Evolutionary conservation across 108 stramenopile species (phyloP).

Genomic region (Schizochytrium sp.): DNA sequence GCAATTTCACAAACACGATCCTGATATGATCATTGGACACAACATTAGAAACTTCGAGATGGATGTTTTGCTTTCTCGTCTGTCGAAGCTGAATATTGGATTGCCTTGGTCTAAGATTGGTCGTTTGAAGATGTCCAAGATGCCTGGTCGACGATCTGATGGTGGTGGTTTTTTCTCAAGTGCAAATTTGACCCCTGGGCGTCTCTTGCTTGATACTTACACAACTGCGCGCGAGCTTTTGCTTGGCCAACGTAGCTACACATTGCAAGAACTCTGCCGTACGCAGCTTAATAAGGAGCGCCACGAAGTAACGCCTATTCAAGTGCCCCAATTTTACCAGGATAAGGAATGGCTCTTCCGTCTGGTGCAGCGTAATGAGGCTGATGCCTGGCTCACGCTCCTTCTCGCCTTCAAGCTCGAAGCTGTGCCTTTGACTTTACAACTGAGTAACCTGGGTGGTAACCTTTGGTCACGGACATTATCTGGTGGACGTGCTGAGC

Average conservation of each 20-base stretch:
- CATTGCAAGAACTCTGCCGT: constrained; percentile 83
- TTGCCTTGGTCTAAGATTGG: constrained; percentile 91
- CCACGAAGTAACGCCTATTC: constrained; percentile 89
- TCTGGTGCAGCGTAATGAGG: constrained; percentile 87
- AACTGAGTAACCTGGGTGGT: constrained; percentile 95
- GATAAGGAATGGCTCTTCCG: constrained; percentile 79
- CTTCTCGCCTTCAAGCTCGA: constrained; percentile 92
- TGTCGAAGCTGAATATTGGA: constrained; percentile 85
- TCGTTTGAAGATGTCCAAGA: constrained; percentile 83
- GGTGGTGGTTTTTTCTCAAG: constrained; percentile 66
- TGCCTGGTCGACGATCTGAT: constrained; percentile 86
- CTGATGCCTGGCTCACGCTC: constrained; percentile 92
- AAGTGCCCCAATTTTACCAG: constrained; percentile 88
- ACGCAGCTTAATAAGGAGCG: constrained; percentile 85
- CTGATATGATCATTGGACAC: constrained; percentile 95
- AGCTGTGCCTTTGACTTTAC: constrained; percentile 94
- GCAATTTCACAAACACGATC: constrained; percentile 91
- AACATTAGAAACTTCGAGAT: constrained; percentile 97
- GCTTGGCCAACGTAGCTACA: constrained; percentile 91
- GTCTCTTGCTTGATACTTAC: constrained; percentile 95
- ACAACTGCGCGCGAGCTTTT: constrained; percentile 91
- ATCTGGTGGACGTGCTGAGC: constrained; percentile 97
- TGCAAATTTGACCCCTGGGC: constrained; percentile 85
- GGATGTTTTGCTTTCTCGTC: constrained; percentile 91
- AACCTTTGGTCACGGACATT: constrained; percentile 95